Percentiles rank a stretch among this genome's conserved stretches.
These are phyloP conservation scores for Fusarium buxicola DNA, from an alignment of 2,329 filamentous ascomycete species.

Conservation along the genomic window DNA sequence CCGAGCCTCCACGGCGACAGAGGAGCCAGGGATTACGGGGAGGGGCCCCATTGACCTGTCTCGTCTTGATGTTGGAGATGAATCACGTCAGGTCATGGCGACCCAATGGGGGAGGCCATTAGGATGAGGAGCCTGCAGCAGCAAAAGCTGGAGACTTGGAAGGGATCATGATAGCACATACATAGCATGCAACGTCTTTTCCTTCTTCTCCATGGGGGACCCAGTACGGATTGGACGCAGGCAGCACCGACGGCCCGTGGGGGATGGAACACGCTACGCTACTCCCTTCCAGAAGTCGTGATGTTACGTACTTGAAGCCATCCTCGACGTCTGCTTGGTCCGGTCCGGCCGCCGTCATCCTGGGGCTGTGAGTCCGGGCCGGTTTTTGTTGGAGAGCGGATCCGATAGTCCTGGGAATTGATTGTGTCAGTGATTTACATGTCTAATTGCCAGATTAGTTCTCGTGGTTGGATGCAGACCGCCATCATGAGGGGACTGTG, in stretches of 20 bases:
- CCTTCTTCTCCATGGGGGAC: conserved; percentile 30
- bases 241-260: conserved; percentile 21
- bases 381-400: conserved; percentile 29
- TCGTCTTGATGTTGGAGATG: background rate
- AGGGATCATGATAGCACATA: background rate
- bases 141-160: conserved; percentile 29
- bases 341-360: conserved; percentile 32
- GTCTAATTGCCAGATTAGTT: background rate
- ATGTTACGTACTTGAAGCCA: conserved; percentile 42
- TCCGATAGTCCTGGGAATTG: conserved; percentile 10
- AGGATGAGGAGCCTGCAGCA: background rate
- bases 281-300: conserved; percentile 34
- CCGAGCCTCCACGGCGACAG: conserved; percentile 1
- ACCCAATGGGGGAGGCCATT: conserved; percentile 27
- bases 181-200: conserved; percentile 10
- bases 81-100: conserved; percentile 16
- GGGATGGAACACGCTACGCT: conserved; percentile 31
- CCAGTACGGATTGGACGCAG: background rate
- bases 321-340: conserved; percentile 19
- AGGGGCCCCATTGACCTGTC: background rate
- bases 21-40: background rate
- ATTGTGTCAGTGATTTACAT: background rate
- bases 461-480: no score
- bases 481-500: conserved; percentile 4
- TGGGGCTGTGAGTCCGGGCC: conserved; percentile 34